These are phyloP conservation scores for Lolium multiflorum DNA, from an alignment of 176 grass and related monocot genomes.

Conservation along the genomic window DNA sequence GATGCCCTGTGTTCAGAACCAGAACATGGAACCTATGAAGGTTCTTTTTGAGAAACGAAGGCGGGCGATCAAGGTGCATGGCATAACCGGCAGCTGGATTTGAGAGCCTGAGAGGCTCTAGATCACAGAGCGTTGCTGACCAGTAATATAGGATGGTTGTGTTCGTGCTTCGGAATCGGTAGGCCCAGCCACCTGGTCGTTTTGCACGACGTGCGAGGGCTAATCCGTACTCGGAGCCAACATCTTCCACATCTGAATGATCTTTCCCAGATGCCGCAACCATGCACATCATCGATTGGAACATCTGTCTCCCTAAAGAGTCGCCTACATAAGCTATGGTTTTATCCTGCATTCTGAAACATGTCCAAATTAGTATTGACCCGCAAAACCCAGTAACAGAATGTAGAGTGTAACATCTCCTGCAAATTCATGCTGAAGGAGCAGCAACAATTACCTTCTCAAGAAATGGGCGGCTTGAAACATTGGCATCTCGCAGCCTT, in stretches of 20 bases:
- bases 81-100: conserved; percentile 61
- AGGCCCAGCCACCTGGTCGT: conserved; percentile 63
- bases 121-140: conserved; percentile 70
- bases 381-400: not conserved
- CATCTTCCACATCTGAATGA: conserved; percentile 54
- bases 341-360: conserved; percentile 77
- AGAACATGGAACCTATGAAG: conserved; percentile 49
- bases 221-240: conserved; percentile 48
- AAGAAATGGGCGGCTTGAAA: conserved; percentile 59
- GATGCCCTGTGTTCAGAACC: conserved; percentile 57
- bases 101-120: conserved; percentile 56
- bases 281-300: conserved; percentile 77
- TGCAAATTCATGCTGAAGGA: not conserved
- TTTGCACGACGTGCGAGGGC: conserved; percentile 27
- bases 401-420: not conserved
- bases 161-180: conserved; percentile 65
- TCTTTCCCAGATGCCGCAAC: conserved; percentile 45
- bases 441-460: conserved; percentile 42
- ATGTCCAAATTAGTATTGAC: conserved; percentile 26
- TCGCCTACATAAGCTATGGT: conserved; percentile 70
- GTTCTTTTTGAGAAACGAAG: conserved; percentile 54
- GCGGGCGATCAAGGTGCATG: conserved; percentile 70
- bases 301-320: conserved; percentile 74
- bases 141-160: conserved; percentile 73
- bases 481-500: conserved; percentile 54